A percentile compares a stretch with the other conserved stretches of the same genome.
Evolutionary conservation across 179 eudicot genomes (phyloP).

Genomic region (Sideroxylon spinosum): DNA sequence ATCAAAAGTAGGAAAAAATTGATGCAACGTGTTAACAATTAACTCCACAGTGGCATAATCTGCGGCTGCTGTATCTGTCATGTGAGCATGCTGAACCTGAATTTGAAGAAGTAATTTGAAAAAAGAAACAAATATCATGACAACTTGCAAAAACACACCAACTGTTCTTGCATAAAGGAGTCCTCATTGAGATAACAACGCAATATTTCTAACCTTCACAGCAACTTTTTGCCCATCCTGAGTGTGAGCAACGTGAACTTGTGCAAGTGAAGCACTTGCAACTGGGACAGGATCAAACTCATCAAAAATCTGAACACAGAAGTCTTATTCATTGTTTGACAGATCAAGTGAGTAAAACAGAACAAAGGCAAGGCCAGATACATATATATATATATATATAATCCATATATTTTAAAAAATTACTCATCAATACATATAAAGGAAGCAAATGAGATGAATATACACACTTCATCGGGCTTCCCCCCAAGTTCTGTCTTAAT

Average conservation of each 20-base stretch:
- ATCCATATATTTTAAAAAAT: neutral
- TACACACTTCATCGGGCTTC: conserved; percentile 75
- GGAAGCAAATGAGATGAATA: conserved; percentile 4
- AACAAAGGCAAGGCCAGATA: conserved; percentile 1
- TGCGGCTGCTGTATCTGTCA: conserved; percentile 98
- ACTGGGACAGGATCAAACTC: conserved; percentile 89
- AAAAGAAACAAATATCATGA: conserved; percentile 15
- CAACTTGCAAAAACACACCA: neutral
- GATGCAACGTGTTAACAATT: conserved; percentile 74
- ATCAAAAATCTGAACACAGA: conserved; percentile 59
- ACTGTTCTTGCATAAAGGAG: neutral
- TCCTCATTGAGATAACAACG: neutral
- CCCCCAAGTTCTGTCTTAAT: conserved; percentile 89
- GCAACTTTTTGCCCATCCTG: conserved; percentile 91
- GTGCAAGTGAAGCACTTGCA: conserved; percentile 99
- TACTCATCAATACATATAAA: neutral
- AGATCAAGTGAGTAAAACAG: neutral
- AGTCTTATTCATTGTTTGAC: conserved; percentile 15
- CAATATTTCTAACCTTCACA: conserved; percentile 67
- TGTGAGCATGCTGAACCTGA: conserved; percentile 97
- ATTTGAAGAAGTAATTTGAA: conserved; percentile 15
- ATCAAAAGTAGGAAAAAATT: conserved; percentile 82
- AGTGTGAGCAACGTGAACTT: conserved; percentile 85
- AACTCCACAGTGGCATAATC: conserved; percentile 96
- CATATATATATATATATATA: neutral